Evolutionary conservation across 1,284 basidiomycete species (phyloP), one percentile per base, ranked within the genome.

Genomic region (Rhizoctonia solani): DNA sequence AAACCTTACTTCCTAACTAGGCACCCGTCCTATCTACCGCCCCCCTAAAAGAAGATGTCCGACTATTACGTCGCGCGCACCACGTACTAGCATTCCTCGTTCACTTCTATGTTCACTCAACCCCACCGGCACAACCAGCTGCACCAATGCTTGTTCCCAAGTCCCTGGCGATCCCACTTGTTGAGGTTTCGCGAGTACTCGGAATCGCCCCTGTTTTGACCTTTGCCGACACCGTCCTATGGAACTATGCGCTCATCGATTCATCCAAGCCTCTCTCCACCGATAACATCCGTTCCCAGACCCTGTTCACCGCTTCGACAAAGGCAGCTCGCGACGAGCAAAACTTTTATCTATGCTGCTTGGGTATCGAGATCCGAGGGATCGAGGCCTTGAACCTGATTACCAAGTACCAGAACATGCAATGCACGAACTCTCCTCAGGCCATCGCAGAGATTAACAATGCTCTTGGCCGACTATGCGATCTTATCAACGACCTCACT

Each of bases 191-290:
- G 2, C 76, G 78, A 3, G 75, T 79, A 30, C 79, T 86, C 54
- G 83, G 81, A 63, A 74, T 86, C 27, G 83, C 84, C 1, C 83
- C 84, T 0, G 77, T 86, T 68, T 76, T 85, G 50, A 85, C 83
- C 5, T 86, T 85, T 70, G 81, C 83, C 65, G 83, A 83, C 70
- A 84, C 83, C 0, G 84, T 85, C 14, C 77, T 85, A 5, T 86
- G 82, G 79, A 84, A 85, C 72, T 83, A 79, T 77, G 68, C 76
- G 41, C 73, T 75, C 34, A 72, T 76, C 16, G 59, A 68, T 49
- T 71, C 76, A 73, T 29, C 78, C 75, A 54, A 70, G 71, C 52
- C 72, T 56, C 25, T 75, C 73, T 44, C 71, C 75, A 46, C 74
- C 72, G 29, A 77, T 74, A 77, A 77, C 70, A 66, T 77, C 66